Evolutionary conservation across 2,329 filamentous ascomycete species (phyloP), one percentile per base, ranked within the genome.

Genomic region (Tothia fuscella): DNA sequence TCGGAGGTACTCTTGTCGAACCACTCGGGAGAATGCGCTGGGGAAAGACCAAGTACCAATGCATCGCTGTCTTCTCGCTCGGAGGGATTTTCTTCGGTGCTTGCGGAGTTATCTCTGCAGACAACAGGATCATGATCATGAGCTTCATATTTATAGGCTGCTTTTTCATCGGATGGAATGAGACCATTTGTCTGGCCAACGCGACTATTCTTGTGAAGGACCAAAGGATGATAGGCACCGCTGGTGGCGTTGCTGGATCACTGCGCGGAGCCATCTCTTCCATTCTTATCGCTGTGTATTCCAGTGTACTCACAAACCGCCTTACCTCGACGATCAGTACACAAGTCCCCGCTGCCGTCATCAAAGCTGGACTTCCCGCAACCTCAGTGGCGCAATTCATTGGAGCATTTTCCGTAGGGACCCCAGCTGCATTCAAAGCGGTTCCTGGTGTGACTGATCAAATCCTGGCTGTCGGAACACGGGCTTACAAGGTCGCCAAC

Each of bases 191-290:
- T 32, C 48, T 57, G 19, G 41, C 50, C n/a, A 51, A 49, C 35
- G 42, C 48, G 3, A 52, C 62, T 1, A 65, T 64, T 48, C 61
- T 59, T 37, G 54, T 56, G 17, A 53, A 57, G 0, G 53, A 59
- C 12, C 54, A 57, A 45, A 47, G 39, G 9, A 60, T 65, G 13
- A 64, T 66, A 31, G 63, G 63, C 22, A 50, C 63, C 5, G 61
- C 63, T 1, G 61, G 57, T 4, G 62, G 62, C n/a, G 46, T 64
- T 12, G 49, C 63, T 5, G 60, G 61, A 2, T 64, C 60, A 3
- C 59, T 65, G 26, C 59, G 62, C 4, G 60, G 61, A 2, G 59
- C 61, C 3, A 60, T 61, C 14, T 61, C 58, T 21, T 56, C 60
- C 20, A 50, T 66, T 13, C 55, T 59, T 1, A 56, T 58, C 38